Base-by-base conservation (phyloP, 1,284 basidiomycete species). In the Ustilago tritici region DNA sequence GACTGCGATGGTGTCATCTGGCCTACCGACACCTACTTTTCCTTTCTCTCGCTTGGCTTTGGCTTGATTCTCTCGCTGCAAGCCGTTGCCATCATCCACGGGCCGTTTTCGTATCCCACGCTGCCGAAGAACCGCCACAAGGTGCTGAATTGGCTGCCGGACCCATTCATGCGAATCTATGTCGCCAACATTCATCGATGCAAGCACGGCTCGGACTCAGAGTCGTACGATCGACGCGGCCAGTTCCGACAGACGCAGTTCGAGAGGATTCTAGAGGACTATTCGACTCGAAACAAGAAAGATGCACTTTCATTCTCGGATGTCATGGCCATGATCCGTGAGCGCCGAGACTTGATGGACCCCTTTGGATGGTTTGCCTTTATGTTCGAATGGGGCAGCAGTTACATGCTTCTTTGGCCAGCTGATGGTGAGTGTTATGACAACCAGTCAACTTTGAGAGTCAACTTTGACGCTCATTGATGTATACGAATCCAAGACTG, bases 11-110 rank as follows among this genome's bases (percentile, higher is more conserved):
- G 89, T n/a, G 82, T 89, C 43, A 89, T 90, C 63, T 90, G 89
- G 88, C 89, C 89, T 3, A 76, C 31, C 28, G 89, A 90, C 79
- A 90, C 89, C 80, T 89, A 90, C 88, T 89, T 74, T 86, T 88
- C 87, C 8, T 88, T 89, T 77, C 84, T 86, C 61, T 84, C 85
- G 52, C 86, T 89, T 28, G 87, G 88, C 7, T 89, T 88, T 83
- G 87, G 87, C 61, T 41, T 88, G 56, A 65, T 89, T 61, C 84
- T 89, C 64, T 82, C 85, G 65, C 60, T 87, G 14, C 58, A 88
- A 36, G 85, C 88, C 34, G 81, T 81, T 55, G 75, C 86, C 70
- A 81, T 88, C 61, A 84, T 89, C 52, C 88, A 90, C 80, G 59
- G 58, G 50, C 72, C 83, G 23, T 78, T 81, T 36, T 77, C 70